Conservation (phyloP, 306 rosid species). For the Ochetophila trinervis region DNA sequence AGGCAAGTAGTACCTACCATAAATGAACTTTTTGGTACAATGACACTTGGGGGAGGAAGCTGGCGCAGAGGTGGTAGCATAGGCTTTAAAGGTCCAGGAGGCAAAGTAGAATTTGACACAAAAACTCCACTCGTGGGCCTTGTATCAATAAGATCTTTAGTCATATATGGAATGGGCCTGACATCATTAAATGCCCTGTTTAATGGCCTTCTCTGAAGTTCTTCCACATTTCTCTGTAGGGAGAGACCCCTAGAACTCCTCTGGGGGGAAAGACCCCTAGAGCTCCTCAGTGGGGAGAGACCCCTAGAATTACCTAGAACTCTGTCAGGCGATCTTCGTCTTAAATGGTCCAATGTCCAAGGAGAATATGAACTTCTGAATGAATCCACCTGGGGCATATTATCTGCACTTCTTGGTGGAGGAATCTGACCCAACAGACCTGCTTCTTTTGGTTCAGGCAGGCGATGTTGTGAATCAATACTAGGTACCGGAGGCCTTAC, state of each 20-base stretch:
- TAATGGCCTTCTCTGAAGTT: conserved; percentile 45
- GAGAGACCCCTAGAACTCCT: conserved; percentile 39
- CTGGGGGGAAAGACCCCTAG: conserved; percentile 43
- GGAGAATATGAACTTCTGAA: conserved; percentile 68
- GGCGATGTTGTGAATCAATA: conserved; percentile 28
- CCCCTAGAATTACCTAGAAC: conserved; percentile 33
- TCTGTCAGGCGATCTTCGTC: conserved; percentile 54
- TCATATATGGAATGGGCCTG: conserved; percentile 50
- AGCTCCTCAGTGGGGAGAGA: conserved; percentile 36
- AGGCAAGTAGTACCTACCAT: conserved; percentile 45
- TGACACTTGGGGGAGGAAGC: conserved; percentile 55
- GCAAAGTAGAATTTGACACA: conserved; percentile 44
- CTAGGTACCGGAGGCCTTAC: conserved; percentile 22
- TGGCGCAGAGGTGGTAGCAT: conserved; percentile 49
- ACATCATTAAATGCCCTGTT: conserved; percentile 53
- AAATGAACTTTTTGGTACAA: conserved; percentile 49
- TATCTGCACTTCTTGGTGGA: conserved; percentile 57
- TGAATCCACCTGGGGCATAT: conserved; percentile 57
- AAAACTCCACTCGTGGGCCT: conserved; percentile 51
- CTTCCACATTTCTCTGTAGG: conserved; percentile 34
- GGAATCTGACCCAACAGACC: conserved; percentile 45
- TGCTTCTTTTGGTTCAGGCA: conserved; percentile 47
- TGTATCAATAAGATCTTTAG: conserved; percentile 52
- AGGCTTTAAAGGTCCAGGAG: conserved; percentile 59
- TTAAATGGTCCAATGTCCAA: conserved; percentile 68